Evolutionary conservation across 2,329 filamentous ascomycete genomes (phyloP), one percentile per base, ranked within the genome.

Genomic region (Rutstroemia sydowiana): DNA sequence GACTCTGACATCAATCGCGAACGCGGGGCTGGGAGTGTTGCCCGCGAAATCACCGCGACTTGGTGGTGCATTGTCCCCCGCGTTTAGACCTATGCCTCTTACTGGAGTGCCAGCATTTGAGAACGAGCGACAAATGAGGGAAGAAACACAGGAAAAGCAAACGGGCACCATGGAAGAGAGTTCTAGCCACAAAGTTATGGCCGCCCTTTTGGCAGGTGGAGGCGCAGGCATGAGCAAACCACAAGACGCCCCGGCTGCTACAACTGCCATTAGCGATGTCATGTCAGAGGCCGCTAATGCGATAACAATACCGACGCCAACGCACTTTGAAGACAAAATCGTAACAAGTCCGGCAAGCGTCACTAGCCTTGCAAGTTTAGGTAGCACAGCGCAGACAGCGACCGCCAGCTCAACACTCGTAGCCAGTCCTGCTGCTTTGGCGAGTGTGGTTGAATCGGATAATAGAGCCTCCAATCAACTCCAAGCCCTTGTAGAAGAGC

Each of bases 201-300:
- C 73, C 20, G 76, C 76, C 18, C 69, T 82, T 44, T 73, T 81
- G 69, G 75, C 77, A 32, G 74, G 74, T 41, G 73, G 70, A 51
- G 71, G 73, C 21, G 73, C 78, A 65, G 69, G 71, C 20, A 76
- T 82, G 70, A 81, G 76, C 64, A 77, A 76, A 54, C 69, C 76
- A n/a, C 70, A 74, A 51, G 78, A 81, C 65, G 73, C 71, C 56
- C 73, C 75, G 2, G 41, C 55, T 23, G 58, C 61, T 16, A 60
- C 60, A 16, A 61, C 57, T 18, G 48, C 54, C n/a, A 60, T 66
- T 57, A 65, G 63, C 18, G 61, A 65, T 30, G 63, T 61, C 6
- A 57, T 66, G 56, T 59, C 63, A 13, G 55, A 52, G 10, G 62
- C 58, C 31, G 61, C 61, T 31, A 65, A 61, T 50, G 59, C 62